phyloP scores from a whole-genome alignment of 2,329 filamentous ascomycete species.

The Acrodontium crateriforme region DNA sequence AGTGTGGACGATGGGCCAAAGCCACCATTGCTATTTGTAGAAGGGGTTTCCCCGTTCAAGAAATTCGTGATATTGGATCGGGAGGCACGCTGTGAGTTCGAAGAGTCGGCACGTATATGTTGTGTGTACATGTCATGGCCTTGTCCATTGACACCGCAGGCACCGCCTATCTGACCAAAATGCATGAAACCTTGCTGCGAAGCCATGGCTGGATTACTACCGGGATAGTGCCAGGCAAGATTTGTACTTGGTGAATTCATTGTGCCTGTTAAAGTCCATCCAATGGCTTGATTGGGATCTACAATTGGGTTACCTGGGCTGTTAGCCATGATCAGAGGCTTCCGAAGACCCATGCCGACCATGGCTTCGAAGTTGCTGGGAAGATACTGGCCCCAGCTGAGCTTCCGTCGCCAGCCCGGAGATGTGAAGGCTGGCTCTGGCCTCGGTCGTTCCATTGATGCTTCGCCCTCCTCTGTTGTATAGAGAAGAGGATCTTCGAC shows the following conservation, averaged over 20 bases:
- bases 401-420: constrained; percentile 36
- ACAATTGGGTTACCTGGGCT: constrained; percentile 33
- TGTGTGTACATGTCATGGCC: constrained; percentile 4
- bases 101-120: constrained; percentile 4
- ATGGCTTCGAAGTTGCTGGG: constrained; percentile 4
- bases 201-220: constrained; percentile 17
- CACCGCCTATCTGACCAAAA: no score
- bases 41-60: not conserved
- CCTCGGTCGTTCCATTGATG: constrained; percentile 42
- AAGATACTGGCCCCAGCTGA: constrained; percentile 31
- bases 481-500: constrained; percentile 61
- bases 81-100: constrained; percentile 3
- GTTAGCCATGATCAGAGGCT: constrained; percentile 4
- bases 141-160: no score
- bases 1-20: constrained; percentile 15
- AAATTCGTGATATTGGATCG: constrained; percentile 1
- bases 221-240: constrained; percentile 66
- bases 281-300: constrained; percentile 48
- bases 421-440: constrained; percentile 36
- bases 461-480: constrained; percentile 63
- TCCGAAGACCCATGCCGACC: not conserved
- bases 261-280: constrained; percentile 77
- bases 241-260: constrained; percentile 77
- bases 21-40: constrained; percentile 1
- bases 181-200: constrained; percentile 6